A percentile compares a stretch with the other conserved stretches of the same genome.
phyloP scores from a whole-genome alignment of 306 rosid genomes.

The Pachyrhizus erosus region DNA sequence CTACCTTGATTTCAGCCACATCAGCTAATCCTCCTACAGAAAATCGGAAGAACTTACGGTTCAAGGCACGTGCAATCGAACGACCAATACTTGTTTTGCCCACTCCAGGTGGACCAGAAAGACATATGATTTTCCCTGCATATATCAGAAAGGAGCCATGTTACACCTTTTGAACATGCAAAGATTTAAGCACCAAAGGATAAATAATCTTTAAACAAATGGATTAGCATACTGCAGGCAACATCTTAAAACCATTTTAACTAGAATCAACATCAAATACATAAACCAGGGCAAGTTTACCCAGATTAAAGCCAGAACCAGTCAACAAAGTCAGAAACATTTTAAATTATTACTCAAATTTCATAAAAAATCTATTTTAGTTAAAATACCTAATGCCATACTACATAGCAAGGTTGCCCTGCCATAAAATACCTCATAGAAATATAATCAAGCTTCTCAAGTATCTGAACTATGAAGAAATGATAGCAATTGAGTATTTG shows the following conservation, averaged over 20 bases:
- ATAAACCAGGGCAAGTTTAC: neutral
- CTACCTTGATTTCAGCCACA: constrained; percentile 99
- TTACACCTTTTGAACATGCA: constrained; percentile 1
- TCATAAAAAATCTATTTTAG: constrained; percentile 2
- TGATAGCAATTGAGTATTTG: neutral
- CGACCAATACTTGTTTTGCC: constrained; percentile 99
- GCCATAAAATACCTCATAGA: constrained; percentile 5
- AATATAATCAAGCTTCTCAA: constrained; percentile 5
- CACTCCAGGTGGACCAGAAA: constrained; percentile 99
- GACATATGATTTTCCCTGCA: constrained; percentile 94
- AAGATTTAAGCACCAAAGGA: constrained; percentile 23
- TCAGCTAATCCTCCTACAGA: constrained; percentile 99
- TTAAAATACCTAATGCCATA: constrained; percentile 32
- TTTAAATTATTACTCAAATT: constrained; percentile 5
- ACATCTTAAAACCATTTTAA: constrained; percentile 24
- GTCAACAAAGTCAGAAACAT: constrained; percentile 5
- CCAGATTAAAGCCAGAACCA: constrained; percentile 17
- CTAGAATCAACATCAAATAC: constrained; percentile 4
- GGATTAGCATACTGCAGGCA: constrained; percentile 13
- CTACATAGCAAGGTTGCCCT: constrained; percentile 19
- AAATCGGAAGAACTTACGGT: constrained; percentile 92
- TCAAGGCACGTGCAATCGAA: constrained; percentile 97
- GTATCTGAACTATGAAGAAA: constrained; percentile 8
- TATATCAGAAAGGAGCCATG: constrained; percentile 37
- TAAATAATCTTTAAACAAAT: constrained; percentile 28